Evolutionary conservation across 352 stramenopile genomes (phyloP).

Genomic region (Phytopythium ostracodes): DNA sequence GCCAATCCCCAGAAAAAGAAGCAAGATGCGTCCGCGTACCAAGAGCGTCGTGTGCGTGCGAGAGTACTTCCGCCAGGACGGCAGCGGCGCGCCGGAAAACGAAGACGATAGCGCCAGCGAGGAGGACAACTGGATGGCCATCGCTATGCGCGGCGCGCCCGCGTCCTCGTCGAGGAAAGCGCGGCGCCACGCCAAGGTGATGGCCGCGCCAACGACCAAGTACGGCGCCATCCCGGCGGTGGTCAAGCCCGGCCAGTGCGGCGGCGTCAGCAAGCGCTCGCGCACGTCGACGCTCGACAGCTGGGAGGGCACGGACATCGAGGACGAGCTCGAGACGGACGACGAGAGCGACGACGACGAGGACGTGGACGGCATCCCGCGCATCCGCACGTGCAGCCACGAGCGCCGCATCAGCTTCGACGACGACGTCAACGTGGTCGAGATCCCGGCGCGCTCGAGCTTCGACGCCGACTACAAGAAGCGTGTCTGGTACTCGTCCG

Average conservation of each 20-base stretch:
- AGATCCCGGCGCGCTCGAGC: conserved; percentile 62
- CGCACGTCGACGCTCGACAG: conserved; percentile 58
- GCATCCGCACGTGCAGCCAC: conserved; percentile 61
- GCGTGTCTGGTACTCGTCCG: conserved; percentile 69
- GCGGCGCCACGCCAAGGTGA: conserved; percentile 4
- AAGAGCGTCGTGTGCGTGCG: conserved; percentile 64
- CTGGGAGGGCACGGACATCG: conserved; percentile 46
- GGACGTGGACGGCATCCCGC: conserved; percentile 45
- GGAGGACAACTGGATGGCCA: conserved; percentile 47
- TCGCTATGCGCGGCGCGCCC: conserved; percentile 26
- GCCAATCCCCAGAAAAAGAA: not conserved
- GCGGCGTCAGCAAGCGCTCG: conserved; percentile 23
- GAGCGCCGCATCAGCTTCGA: conserved; percentile 77
- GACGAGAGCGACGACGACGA: conserved; percentile 43
- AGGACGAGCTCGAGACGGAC: conserved; percentile 55
- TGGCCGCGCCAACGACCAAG: not conserved
- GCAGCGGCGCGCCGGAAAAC: conserved; percentile 35
- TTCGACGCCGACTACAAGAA: conserved; percentile 79
- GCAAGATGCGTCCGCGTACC: conserved; percentile 64
- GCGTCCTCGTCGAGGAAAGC: not conserved
- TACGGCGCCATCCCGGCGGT: conserved; percentile 16
- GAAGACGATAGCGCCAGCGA: conserved; percentile 30
- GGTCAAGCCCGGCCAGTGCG: conserved; percentile 26
- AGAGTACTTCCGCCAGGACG: conserved; percentile 72
- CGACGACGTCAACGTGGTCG: conserved; percentile 63